Conservation (phyloP, 2,329 filamentous ascomycete species). For the Helotiales sp. region DNA sequence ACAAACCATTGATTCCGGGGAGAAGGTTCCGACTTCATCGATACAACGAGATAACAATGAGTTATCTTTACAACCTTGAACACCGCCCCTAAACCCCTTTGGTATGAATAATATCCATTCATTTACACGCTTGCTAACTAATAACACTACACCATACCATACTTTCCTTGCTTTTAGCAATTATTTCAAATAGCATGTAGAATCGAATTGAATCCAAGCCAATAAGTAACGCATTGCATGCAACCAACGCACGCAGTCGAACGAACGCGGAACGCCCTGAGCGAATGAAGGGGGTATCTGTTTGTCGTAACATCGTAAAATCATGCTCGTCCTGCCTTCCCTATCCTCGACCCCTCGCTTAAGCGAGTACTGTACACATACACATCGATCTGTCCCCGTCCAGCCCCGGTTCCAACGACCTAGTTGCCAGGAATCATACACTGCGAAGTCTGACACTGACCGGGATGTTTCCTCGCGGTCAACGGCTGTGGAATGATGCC, state of each 20-base stretch:
- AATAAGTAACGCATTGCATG: too few relatives aligned
- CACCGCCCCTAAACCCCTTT: too few relatives aligned
- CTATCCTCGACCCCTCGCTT: not conserved
- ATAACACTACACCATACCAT: not conserved
- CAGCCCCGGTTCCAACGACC: not conserved
- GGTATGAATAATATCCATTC: not conserved
- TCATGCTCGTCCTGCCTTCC: too few relatives aligned
- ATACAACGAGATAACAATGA: too few relatives aligned
- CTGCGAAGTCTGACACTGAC: constrained; percentile 37
- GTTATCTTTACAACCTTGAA: too few relatives aligned
- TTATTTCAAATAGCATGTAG: not conserved
- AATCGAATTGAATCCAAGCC: not conserved
- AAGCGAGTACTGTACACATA: constrained; percentile 14
- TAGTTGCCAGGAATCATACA: constrained; percentile 41
- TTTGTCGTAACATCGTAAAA: constrained; percentile 18
- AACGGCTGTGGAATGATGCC: constrained; percentile 48
- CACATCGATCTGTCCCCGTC: not conserved
- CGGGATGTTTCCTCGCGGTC: constrained; percentile 38
- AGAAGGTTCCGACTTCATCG: too few relatives aligned
- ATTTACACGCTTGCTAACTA: not conserved
- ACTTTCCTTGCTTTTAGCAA: not conserved
- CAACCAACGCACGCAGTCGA: too few relatives aligned
- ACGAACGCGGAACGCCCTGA: constrained; percentile 25
- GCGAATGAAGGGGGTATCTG: constrained; percentile 32
- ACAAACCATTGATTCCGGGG: too few relatives aligned